Evolutionary conservation across 2,329 filamentous ascomycete species (phyloP).

Genomic region (Colletotrichum sp.): DNA sequence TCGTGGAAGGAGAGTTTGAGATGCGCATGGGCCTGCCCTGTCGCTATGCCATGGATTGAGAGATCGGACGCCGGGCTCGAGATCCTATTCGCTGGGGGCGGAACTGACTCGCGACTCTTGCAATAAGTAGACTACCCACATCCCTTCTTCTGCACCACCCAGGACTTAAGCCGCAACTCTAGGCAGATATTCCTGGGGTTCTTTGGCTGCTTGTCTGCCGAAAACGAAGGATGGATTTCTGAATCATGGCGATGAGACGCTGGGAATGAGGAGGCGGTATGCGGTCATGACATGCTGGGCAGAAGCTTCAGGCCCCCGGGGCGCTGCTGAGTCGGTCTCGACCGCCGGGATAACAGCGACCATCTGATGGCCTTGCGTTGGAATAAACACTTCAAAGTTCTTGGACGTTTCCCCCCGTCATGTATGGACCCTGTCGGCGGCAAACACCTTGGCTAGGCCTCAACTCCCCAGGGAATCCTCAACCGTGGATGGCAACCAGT

Average conservation of each 20-base stretch:
- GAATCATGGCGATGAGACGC: conserved; percentile 4
- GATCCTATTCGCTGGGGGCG: background rate
- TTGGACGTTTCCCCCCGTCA: background rate
- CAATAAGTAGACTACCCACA: background rate
- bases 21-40: background rate
- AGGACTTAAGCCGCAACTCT: background rate
- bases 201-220: background rate
- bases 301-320: background rate
- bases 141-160: background rate
- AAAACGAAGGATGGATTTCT: background rate
- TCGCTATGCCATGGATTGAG: background rate
- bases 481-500: background rate
- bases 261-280: background rate
- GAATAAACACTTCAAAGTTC: background rate
- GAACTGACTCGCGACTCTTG: background rate
- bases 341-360: background rate
- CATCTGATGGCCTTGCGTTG: background rate
- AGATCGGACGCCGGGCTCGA: background rate
- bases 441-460: background rate
- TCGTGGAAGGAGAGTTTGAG: conserved; percentile 8
- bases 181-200: background rate
- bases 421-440: background rate
- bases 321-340: background rate
- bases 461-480: background rate
- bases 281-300: background rate